Base-by-base conservation (phyloP, 371 early-diverging fungal genomes). In the Syncephalastrum monosporum region DNA sequence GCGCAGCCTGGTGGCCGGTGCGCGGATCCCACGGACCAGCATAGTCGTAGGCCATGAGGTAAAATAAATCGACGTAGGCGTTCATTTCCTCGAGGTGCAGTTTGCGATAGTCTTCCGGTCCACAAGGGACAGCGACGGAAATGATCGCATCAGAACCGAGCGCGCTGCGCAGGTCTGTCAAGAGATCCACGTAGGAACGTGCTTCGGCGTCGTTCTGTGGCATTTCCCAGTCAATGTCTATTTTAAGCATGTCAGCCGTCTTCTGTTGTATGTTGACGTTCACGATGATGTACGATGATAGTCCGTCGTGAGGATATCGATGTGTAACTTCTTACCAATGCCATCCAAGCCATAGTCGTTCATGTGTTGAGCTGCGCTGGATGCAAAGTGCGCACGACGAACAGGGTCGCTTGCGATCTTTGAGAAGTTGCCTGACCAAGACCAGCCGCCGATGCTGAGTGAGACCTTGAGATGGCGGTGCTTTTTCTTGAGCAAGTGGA, bases 181-280 rank as follows among this genome's bases (percentile, higher is more conserved):
- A 67, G 45, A 97, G 74, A 17, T 65, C 66, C 19, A 89, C 87
- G 68, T 91, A 95, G 65, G 91, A 84, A 47, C 56, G 61, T 5
- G 86, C 91, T 57, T 97, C 95, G 13, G 82, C 71, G 7, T 82
- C 79, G 38, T 84, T 80, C 54, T 78, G 77, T 2, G 95, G 94
- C 48, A 91, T 91, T 68, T 96, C 96, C 96, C 94, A 94, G 72
- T 93, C 92, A 51, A 91, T 82, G 57, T 84, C 85, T 53, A 78
- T 53, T n/a, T 44, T 38, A 53, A 17, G 42, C 17, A 25, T 10
- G 38, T 33, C 38, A 33, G 38, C 12, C 12, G 10, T 10, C 8
- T 33, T 33, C 8, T 33, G 38, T 33, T 33, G 10, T 33, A 10
- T 33, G 38, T 33, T 33, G 8, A 2, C 38, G 8, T 33, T 8